A percentile compares a stretch with the other conserved stretches of the same genome.
Evolutionary conservation across 495 filamentous ascomycete species (phyloP).

Genomic region (Copromyces sp.): DNA sequence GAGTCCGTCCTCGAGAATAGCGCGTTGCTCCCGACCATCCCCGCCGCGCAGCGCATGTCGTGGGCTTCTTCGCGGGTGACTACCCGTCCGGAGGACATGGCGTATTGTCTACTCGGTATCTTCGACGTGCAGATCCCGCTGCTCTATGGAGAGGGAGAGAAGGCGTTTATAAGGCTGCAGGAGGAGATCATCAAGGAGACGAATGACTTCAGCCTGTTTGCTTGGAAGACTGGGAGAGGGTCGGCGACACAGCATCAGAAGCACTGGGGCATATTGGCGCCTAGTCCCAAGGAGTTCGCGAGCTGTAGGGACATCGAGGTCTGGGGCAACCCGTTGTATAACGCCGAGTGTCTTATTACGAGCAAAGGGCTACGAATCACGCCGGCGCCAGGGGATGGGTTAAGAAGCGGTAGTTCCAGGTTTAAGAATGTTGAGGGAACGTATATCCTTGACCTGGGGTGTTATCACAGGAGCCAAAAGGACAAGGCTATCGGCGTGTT

Average conservation of each 20-base stretch:
- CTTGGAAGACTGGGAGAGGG: neutral
- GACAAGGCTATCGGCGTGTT: conserved; percentile 6
- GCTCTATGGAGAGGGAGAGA: conserved; percentile 13
- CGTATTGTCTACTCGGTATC: conserved; percentile 22
- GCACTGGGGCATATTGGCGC: conserved; percentile 7
- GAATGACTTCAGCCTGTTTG: conserved; percentile 11
- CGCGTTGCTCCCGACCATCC: neutral
- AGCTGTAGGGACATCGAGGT: neutral
- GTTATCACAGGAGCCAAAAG: neutral
- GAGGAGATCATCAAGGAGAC: conserved; percentile 12
- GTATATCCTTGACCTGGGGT: conserved; percentile 12
- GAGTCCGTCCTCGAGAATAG: conserved; percentile 2
- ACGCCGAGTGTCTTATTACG: conserved; percentile 9
- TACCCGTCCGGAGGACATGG: conserved; percentile 14
- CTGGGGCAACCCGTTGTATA: conserved; percentile 7
- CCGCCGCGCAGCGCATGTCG: conserved; percentile 15
- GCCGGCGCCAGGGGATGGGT: conserved; percentile 1
- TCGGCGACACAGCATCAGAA: neutral
- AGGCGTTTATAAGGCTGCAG: conserved; percentile 12
- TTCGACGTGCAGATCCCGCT: conserved; percentile 15
- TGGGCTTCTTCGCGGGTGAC: conserved; percentile 14
- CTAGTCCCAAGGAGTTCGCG: conserved; percentile 4
- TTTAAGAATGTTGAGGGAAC: neutral
- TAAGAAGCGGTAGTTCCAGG: neutral
- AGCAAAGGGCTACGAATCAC: conserved; percentile 11